Evolutionary conservation across 106 monocot species (phyloP).

Genomic region (Dendrobium nobile): DNA sequence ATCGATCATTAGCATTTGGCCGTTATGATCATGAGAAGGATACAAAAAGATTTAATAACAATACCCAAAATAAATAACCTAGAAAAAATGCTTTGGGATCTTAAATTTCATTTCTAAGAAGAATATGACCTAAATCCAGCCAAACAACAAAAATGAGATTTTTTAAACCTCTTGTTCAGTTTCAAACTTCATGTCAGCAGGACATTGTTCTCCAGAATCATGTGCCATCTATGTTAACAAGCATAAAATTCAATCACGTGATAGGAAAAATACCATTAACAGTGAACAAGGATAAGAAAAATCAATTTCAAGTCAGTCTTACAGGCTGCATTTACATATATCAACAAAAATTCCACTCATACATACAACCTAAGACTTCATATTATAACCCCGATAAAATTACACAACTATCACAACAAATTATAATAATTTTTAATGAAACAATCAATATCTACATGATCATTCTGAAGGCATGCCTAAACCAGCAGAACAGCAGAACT

Average conservation of each 20-base stretch:
- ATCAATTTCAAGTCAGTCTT: background rate
- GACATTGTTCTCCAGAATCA: background rate
- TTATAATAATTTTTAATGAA: background rate
- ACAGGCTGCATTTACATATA: background rate
- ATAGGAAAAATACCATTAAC: background rate
- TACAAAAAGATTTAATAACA: no score
- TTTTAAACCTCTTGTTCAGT: constrained; percentile 5
- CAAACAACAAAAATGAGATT: no score
- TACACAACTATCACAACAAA: background rate
- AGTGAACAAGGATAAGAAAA: background rate
- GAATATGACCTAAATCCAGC: no score
- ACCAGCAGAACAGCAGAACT: background rate
- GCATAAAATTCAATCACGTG: background rate
- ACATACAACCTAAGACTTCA: background rate
- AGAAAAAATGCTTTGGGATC: no score
- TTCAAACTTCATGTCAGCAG: constrained; percentile 13
- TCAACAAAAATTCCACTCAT: background rate
- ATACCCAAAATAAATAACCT: no score
- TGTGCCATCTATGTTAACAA: background rate
- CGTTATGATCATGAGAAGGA: no score
- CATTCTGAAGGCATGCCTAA: background rate
- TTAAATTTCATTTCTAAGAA: no score
- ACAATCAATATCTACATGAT: background rate
- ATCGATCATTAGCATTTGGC: no score
- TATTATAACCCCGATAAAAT: background rate